Base-by-base conservation (phyloP, 192 early-diverging fungal species). In the Umbelopsis vinacea region DNA sequence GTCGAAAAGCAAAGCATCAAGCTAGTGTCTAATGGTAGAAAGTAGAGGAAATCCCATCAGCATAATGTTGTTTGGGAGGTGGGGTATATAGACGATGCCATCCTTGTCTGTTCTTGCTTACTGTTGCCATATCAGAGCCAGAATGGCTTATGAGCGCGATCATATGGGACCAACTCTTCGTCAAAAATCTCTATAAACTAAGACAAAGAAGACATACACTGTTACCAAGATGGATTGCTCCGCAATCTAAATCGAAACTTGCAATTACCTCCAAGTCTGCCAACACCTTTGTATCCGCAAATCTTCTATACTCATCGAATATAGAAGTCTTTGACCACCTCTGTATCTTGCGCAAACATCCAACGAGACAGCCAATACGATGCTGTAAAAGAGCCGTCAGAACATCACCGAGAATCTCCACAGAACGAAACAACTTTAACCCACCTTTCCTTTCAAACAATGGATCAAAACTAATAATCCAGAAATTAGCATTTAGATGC, bases 321-420 rank as follows among this genome's bases (percentile, higher is more conserved):
- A 97, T 97, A 6, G 93, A 91, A 0, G 97, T 95, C 89, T 97
- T 90, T 21, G 95, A 95, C 97, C 97, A 99, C 53, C 89, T 89
- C 70, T 98, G 96, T 53, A 97, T 84, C 78, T 97, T 98, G 24
- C 97, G 81, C 17, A 99, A 84, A 71, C 95, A 97, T 4, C 96
- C 96, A 21, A 99, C 89, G 24, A 99, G 66, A 74, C 96, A 99
- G 7, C 96, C 97, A 22, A 97, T 91, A 14, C 97, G 89, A 73
- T 96, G 91, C 91, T 94, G 75, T 46, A 45, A 21, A 29, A 15
- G 21, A 24, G 14, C n/a, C 9, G n/a, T 50, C 8, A 67, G 11
- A 5, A 15, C 5, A 46, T 19, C 3, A 45, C 21, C n/a, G 50
- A 11, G 10, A 2, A 50, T 50, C 4, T 43, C 3, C 1, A 43